A percentile compares a stretch with the other conserved stretches of the same genome.
These are phyloP conservation scores for Diplogelasinospora grovesii DNA, from an alignment of 495 filamentous ascomycete species.

Conservation along the genomic window DNA sequence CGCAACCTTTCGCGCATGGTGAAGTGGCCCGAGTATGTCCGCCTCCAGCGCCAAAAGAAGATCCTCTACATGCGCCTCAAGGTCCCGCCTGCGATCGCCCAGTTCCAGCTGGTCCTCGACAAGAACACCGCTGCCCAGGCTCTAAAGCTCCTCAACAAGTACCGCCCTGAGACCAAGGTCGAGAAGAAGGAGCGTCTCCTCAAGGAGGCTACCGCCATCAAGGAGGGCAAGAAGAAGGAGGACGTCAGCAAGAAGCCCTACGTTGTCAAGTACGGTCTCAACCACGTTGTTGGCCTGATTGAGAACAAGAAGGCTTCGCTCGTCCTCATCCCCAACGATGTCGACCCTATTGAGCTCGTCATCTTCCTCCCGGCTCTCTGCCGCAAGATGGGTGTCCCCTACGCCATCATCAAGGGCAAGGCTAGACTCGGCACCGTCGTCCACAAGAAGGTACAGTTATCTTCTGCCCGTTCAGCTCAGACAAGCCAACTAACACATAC, in stretches of 20 bases:
- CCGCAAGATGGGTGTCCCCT: conserved; percentile 99
- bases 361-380: conserved; percentile 98
- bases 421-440: conserved; percentile 96
- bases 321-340: conserved; percentile 98
- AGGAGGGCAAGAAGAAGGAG: conserved; percentile 99
- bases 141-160: conserved; percentile 99
- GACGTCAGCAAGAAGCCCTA: conserved; percentile 99
- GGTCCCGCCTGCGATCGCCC: conserved; percentile 93
- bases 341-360: conserved; percentile 99
- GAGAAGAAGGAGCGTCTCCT: conserved; percentile 99
- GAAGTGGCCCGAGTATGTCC: conserved; percentile 98
- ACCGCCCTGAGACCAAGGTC: conserved; percentile 95
- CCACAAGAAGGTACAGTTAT: conserved; percentile 80
- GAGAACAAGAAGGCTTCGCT: conserved; percentile 99
- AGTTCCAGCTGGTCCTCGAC: conserved; percentile 97
- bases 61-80: conserved; percentile 97
- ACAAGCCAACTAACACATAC: conserved; percentile 26
- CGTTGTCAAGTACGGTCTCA: conserved; percentile 97
- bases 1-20: conserved; percentile 99
- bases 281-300: conserved; percentile 98
- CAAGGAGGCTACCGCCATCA: conserved; percentile 94
- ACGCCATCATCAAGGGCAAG: conserved; percentile 99
- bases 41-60: conserved; percentile 99
- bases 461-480: neutral
- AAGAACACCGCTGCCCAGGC: conserved; percentile 94